phyloP scores from a whole-genome alignment of 2,329 filamentous ascomycete species.

The Colletotrichum liaoningense region DNA sequence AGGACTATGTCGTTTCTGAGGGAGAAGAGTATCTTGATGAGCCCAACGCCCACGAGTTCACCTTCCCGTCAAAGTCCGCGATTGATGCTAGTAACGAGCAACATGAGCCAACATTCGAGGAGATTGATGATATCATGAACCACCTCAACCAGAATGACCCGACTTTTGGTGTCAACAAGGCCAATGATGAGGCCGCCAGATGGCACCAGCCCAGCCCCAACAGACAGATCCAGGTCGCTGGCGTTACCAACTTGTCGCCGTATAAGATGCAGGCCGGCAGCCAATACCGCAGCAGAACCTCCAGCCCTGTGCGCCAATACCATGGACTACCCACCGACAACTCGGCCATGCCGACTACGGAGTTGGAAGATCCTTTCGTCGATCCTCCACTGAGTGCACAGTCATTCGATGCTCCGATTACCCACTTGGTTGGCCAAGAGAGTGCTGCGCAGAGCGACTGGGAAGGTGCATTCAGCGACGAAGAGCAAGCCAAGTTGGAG shows the following conservation, averaged over 20 bases:
- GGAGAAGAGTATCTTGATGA: constrained; percentile 20
- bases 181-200: constrained; percentile 51
- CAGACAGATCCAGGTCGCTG: constrained; percentile 50
- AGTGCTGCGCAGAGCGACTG: constrained; percentile 86
- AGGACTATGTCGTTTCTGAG: constrained; percentile 34
- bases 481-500: constrained; percentile 85
- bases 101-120: constrained; percentile 73
- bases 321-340: constrained; percentile 59
- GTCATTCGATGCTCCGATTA: constrained; percentile 67
- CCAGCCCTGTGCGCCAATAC: constrained; percentile 76
- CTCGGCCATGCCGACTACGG: constrained; percentile 60
- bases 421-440: constrained; percentile 71
- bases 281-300: constrained; percentile 74
- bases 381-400: constrained; percentile 62
- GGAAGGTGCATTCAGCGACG: constrained; percentile 86
- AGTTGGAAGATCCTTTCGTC: constrained; percentile 72
- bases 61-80: constrained; percentile 21
- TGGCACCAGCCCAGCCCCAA: constrained; percentile 59
- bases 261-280: constrained; percentile 63
- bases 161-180: constrained; percentile 78
- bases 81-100: constrained; percentile 43
- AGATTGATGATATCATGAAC: constrained; percentile 93
- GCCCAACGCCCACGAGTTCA: neutral
- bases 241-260: constrained; percentile 59
- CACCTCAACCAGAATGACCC: constrained; percentile 81